These are phyloP conservation scores for Datisca glomerata DNA, from an alignment of 306 rosid species.

Conservation along the genomic window DNA sequence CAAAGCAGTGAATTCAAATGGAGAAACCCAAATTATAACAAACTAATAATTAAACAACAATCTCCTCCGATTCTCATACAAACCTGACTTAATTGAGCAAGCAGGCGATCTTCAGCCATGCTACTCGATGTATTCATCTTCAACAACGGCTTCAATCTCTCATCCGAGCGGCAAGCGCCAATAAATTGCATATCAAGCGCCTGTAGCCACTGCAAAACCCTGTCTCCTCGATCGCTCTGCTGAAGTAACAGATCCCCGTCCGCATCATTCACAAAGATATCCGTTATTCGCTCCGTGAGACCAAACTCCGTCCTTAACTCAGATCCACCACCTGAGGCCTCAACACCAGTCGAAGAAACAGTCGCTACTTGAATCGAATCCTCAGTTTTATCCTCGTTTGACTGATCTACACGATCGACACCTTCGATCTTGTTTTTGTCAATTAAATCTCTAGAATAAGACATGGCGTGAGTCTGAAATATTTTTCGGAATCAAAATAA, in stretches of 20 bases:
- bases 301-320: conserved; percentile 42
- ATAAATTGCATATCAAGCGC: conserved; percentile 86
- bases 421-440: conserved; percentile 12
- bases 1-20: conserved; percentile 8
- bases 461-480: conserved; percentile 23
- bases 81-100: conserved; percentile 88
- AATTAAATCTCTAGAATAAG: conserved; percentile 33
- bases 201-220: conserved; percentile 69
- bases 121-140: conserved; percentile 61
- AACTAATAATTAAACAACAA: not conserved
- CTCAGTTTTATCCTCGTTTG: conserved; percentile 26
- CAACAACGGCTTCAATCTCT: conserved; percentile 81
- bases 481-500: not conserved
- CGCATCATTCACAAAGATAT: conserved; percentile 51
- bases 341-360: conserved; percentile 19
- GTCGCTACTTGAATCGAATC: conserved; percentile 28
- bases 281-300: conserved; percentile 66
- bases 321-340: conserved; percentile 19
- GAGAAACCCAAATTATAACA: not conserved
- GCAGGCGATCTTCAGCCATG: conserved; percentile 76
- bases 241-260: conserved; percentile 89
- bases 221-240: conserved; percentile 51
- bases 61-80: not conserved
- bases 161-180: conserved; percentile 93
- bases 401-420: conserved; percentile 24